Base-by-base conservation (phyloP, 2,329 filamentous ascomycete species). In the Fusarium metavorans region DNA sequence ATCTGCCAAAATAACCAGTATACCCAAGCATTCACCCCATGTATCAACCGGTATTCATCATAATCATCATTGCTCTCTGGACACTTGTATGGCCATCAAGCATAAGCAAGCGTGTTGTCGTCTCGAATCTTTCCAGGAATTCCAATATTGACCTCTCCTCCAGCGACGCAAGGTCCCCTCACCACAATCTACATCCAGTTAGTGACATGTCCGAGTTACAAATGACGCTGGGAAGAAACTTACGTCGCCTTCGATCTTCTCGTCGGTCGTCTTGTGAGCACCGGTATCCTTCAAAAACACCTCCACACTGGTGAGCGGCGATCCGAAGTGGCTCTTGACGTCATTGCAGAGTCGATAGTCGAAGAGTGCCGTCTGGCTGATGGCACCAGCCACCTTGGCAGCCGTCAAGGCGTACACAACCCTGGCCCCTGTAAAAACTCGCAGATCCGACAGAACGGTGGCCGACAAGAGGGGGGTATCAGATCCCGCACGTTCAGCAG, bases 391-490 rank as follows among this genome's bases (percentile, higher is more conserved):
- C n/a, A 98, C 94, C 70, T 91, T 90, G 27, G 94, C 87, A 1
- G 93, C 92, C 20, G 95, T 93, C 64, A 99, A 87, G 4, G 95
- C 95, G 82, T 98, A 98, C 60, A 97, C 88, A 66, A 98, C 87
- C 61, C 95, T 91, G 2, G 95, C 92, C 32, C 93, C 90, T 2
- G 93, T 94, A 82, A 95, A 94, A 62, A 97, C 89, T 54, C 95
- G 91, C 67, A 98, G 84, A 79, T 98, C 94, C 0, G 93, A 94
- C 45, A 98, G 87, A 60, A 92, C 90, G 25, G 88, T 83, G 4
- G 93, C 91, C 45, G 89, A 93, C 14, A 98, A 85, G 2, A 89
- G 88, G 2, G 92, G 91, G 1, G 88, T 87, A 3, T 87, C 87
- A 2, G 89, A 87, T 45, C 92, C 93, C 30, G 89, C 88, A 30